Evolutionary conservation across 2,329 filamentous ascomycete genomes (phyloP).

Genomic region (Ceratocystis eucalypticola): DNA sequence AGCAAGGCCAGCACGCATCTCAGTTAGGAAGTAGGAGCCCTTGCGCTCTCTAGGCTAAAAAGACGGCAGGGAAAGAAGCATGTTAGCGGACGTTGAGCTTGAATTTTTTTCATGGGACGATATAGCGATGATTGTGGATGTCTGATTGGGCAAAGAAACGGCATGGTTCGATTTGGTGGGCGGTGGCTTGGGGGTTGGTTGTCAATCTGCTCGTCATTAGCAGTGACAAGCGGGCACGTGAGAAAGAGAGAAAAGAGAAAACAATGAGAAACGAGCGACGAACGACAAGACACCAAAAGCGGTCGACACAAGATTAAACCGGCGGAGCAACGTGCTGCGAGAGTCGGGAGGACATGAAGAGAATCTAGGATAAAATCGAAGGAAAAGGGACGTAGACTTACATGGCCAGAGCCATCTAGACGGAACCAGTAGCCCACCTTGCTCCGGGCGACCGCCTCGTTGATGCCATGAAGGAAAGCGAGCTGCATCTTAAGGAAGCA

Average conservation of each 20-base stretch:
- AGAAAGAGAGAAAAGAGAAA: conserved; percentile 7
- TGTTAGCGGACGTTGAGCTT: not conserved
- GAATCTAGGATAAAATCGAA: not conserved
- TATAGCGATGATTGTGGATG: not conserved
- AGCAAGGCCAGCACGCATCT: conserved; percentile 68
- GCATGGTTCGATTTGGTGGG: not conserved
- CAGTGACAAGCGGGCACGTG: not conserved
- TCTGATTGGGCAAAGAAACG: not conserved
- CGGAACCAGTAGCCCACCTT: conserved; percentile 60
- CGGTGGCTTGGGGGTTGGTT: not conserved
- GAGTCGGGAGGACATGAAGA: not conserved
- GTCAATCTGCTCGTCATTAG: not conserved
- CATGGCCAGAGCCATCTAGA: conserved; percentile 70
- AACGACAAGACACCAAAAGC: not conserved
- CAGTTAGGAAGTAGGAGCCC: conserved; percentile 66
- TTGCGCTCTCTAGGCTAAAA: conserved; percentile 53
- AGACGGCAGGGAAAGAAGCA: not conserved
- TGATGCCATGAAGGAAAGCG: conserved; percentile 38
- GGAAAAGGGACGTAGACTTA: conserved; percentile 33
- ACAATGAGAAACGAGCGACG: not conserved
- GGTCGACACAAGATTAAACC: not conserved
- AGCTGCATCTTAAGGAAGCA: conserved; percentile 41
- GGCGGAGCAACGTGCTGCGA: not conserved
- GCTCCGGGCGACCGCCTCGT: conserved; percentile 48
- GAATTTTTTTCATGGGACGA: not conserved